Base-by-base conservation (phyloP, 352 stramenopile species). In the Globisporangium echinulatum region DNA sequence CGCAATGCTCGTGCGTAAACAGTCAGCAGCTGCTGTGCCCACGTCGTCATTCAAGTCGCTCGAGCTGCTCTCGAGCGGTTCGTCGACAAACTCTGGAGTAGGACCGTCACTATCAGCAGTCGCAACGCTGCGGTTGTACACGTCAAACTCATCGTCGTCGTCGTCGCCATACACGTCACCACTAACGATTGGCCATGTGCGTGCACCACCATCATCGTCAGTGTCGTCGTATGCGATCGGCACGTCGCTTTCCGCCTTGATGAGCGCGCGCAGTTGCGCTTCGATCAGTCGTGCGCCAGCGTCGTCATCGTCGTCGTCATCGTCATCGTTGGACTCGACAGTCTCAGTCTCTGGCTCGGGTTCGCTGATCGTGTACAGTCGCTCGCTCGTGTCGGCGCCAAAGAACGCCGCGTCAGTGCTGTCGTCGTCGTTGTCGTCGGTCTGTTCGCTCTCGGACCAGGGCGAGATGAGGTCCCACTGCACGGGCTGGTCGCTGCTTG, bases 401-500 rank as follows among this genome's bases (percentile, higher is more conserved):
- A 59, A 67, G 56, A 63, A 51, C 8, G 50, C 40, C 19, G 37
- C 46, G 13, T 19, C 9, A 39, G 51, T 39, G 5, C 46, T 46
- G 9, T 49, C 56, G 19, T 40, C 39, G 19, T 61, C 54, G 4
- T 37, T 15, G 8, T 57, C 52, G n/a, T 49, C 15, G 5, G 53
- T 40, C 7, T 66, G 47, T 13, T 52, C 40, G 5, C 49, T 56
- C 49, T 72, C 66, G 8, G 73, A 86, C 58, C 68, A 83, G 11
- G 79, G 79, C 37, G 79, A 89, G 38, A 89, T 74, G 50, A 89
- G 65, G 48, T 59, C 66, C 71, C 69, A 83, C 46, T 72, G 67
- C 40, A 68, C 39, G 0, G 25, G 40, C 40, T 7, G 47, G 17
- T 43, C 48, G 7, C 40, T 40, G 43, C 17, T 36, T 11, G 61